A percentile compares a stretch with the other conserved stretches of the same genome.
Evolutionary conservation across 208 protist genomes (phyloP).

Genomic region (Plasmodiophora brassicae): DNA sequence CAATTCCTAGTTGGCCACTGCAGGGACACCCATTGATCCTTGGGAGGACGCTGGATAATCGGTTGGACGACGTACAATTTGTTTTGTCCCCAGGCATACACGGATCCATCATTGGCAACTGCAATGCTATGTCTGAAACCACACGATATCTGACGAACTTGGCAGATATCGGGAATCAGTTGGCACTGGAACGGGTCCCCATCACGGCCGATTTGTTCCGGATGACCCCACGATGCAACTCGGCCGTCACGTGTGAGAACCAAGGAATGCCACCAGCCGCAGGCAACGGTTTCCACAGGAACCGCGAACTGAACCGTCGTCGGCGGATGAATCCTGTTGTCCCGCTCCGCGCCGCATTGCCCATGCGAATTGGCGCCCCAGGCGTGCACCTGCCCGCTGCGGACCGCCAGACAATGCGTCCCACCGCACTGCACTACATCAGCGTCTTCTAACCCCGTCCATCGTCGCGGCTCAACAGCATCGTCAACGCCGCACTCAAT

Average conservation of each 20-base stretch:
- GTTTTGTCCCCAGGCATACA: neutral
- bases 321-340: neutral
- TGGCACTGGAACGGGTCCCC: neutral
- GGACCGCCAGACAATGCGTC: neutral
- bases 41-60: neutral
- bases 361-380: neutral
- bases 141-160: neutral
- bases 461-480: neutral
- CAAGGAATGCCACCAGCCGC: constrained; percentile 2
- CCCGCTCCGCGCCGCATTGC: neutral
- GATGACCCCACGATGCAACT: neutral
- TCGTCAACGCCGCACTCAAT: neutral
- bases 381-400: neutral
- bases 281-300: neutral
- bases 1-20: neutral
- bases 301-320: neutral
- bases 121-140: neutral
- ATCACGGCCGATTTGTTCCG: neutral
- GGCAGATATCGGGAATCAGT: neutral
- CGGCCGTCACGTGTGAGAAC: neutral
- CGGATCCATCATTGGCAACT: neutral
- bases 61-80: constrained; percentile 15
- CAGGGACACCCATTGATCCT: neutral
- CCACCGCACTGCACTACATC: neutral
- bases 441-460: neutral